Evolutionary conservation across 2,329 filamentous ascomycete species (phyloP), one percentile per base, ranked within the genome.

Genomic region (Botrytis sinoallii): DNA sequence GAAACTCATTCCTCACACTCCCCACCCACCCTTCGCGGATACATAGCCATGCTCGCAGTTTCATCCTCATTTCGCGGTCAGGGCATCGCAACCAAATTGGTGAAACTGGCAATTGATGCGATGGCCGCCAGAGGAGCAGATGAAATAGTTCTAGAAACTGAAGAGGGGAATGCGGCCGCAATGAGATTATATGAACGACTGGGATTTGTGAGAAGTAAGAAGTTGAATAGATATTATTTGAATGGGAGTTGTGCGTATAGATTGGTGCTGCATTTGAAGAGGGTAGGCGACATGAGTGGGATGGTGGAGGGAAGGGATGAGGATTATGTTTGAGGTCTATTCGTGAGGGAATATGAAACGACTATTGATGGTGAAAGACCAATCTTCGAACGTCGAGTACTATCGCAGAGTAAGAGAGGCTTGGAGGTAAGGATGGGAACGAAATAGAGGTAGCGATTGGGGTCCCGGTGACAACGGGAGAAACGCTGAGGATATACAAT

Each of bases 1-100:
- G 96, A 99, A 82, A 88, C 90, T 38, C 96, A 99, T 84, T 89
- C 93, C 35, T 93, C 92, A 9, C 94, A 95, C 76, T 95, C 94
- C 2, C 85, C 88, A 0, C 84, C 88, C 2, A 91, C 90, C 0
- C 86, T 94, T 76, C 90, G 96, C 76, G 96, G 96, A 73, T 99
- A 99, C 84, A 98, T 99, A 78, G 96, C 96, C 80, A 99, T 99
- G 96, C 88, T 99, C 60, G 96, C 96, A n/a, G 95, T 97, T 8
- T 89, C 91, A 61, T 90, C 93, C 57, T 85, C 90, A 40, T 92
- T 93, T 79, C 91, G 96, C 35, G 94, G 95, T 9, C 89, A 91
- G 76, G 95, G 96, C 1, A 94, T 99, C 74, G 96, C 93, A 1
- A 97, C 94, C 0, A 90, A 91, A 59, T 87, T 99, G 16, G 96